phyloP scores from a whole-genome alignment of 2,329 filamentous ascomycete species.

The Alternaria panax region DNA sequence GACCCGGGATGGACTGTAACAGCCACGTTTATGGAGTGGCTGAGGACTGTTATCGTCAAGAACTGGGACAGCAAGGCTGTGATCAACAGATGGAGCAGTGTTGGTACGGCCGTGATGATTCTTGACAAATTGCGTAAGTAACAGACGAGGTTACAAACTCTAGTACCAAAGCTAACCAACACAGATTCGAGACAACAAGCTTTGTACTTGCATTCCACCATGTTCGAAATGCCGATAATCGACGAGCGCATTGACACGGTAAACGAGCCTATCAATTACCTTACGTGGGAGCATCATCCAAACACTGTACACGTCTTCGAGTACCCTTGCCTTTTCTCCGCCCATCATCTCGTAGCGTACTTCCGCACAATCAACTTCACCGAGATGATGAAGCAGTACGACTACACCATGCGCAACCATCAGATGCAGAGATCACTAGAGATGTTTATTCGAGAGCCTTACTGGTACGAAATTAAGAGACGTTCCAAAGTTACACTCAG shows the following conservation, averaged over 20 bases:
- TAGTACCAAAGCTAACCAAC: slow-evolving; percentile 21
- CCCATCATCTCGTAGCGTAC: slow-evolving; percentile 76
- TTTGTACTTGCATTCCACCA: slow-evolving; percentile 63
- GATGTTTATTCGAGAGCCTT: slow-evolving; percentile 31
- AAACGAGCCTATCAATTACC: slow-evolving; percentile 69
- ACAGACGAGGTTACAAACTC: not conserved
- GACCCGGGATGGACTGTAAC: slow-evolving; percentile 49
- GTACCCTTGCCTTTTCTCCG: slow-evolving; percentile 80
- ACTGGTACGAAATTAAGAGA: slow-evolving; percentile 36
- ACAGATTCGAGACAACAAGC: slow-evolving; percentile 28
- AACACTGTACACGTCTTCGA: slow-evolving; percentile 78
- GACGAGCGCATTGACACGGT: slow-evolving; percentile 77
- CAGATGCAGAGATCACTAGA: slow-evolving; percentile 40
- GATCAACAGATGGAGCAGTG: slow-evolving; percentile 72
- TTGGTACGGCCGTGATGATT: slow-evolving; percentile 79
- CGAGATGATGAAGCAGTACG: slow-evolving; percentile 81
- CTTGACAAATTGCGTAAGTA: slow-evolving; percentile 71
- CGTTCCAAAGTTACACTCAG: slow-evolving; percentile 47
- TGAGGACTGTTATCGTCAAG: slow-evolving; percentile 75
- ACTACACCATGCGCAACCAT: slow-evolving; percentile 51
- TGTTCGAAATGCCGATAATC: slow-evolving; percentile 79
- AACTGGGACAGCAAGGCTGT: slow-evolving; percentile 81
- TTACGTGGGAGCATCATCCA: slow-evolving; percentile 71
- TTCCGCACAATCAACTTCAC: slow-evolving; percentile 90
- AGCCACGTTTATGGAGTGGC: slow-evolving; percentile 68